These are phyloP conservation scores for Remersonia thermophila DNA, from an alignment of 2,329 filamentous ascomycete genomes.

Conservation along the genomic window DNA sequence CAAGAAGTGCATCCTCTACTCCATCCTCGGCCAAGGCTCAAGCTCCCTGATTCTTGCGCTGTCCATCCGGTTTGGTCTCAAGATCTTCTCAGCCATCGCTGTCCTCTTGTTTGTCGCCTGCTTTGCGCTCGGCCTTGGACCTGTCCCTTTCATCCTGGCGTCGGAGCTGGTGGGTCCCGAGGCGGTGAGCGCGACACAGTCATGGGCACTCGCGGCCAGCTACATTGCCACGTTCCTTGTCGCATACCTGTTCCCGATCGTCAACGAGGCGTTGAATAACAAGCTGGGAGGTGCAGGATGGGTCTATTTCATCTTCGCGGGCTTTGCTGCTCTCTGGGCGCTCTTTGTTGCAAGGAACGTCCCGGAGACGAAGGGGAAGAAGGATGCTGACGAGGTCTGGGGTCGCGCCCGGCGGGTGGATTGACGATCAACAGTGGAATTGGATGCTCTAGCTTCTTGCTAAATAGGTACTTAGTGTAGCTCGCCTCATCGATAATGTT, in stretches of 20 bases:
- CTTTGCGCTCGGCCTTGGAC: conserved; percentile 83
- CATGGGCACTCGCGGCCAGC: conserved; percentile 74
- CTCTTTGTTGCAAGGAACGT: conserved; percentile 62
- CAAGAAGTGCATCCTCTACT: conserved; percentile 71
- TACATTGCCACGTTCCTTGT: conserved; percentile 87
- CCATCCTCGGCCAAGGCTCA: conserved; percentile 71
- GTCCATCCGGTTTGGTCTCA: conserved; percentile 61
- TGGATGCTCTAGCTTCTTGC: background rate
- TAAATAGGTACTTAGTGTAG: background rate
- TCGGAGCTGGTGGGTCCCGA: conserved; percentile 84
- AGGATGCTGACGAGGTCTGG: conserved; percentile 83
- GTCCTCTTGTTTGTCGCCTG: conserved; percentile 79
- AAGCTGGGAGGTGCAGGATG: conserved; percentile 57
- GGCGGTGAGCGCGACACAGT: conserved; percentile 83
- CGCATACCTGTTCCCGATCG: conserved; percentile 84
- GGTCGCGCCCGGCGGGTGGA: conserved; percentile 48
- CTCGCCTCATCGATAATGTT: background rate
- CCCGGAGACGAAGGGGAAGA: conserved; percentile 81
- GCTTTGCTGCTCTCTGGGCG: conserved; percentile 54
- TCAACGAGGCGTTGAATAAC: conserved; percentile 61
- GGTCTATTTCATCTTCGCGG: conserved; percentile 87
- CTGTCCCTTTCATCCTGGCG: conserved; percentile 87
- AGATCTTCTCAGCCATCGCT: conserved; percentile 66
- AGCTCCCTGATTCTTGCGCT: conserved; percentile 68
- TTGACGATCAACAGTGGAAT: conserved; percentile 19